These are phyloP conservation scores for Nigrograna mackinnonii DNA, from an alignment of 2,329 filamentous ascomycete species.

Conservation along the genomic window DNA sequence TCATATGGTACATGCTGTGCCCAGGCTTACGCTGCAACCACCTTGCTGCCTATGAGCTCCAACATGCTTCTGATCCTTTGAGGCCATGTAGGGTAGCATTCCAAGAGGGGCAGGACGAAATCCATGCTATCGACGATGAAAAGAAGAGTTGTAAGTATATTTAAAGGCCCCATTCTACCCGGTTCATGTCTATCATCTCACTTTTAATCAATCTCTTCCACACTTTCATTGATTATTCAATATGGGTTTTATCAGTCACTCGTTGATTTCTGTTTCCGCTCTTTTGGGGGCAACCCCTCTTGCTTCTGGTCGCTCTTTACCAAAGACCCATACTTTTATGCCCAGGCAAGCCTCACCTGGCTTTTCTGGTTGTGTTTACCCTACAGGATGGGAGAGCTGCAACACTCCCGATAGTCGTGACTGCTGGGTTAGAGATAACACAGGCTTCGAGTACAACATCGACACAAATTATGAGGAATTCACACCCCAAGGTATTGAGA, in stretches of 20 bases:
- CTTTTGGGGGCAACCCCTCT: slow-evolving; percentile 9
- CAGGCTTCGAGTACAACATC: slow-evolving; percentile 21
- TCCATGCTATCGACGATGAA: too few species aligned
- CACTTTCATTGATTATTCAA: slow-evolving; percentile 4
- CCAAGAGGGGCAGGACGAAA: too few species aligned
- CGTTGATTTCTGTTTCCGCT: slow-evolving; percentile 9
- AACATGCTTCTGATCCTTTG: too few species aligned
- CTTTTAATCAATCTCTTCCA: too few species aligned
- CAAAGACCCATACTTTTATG: slow-evolving; percentile 4
- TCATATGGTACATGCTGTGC: too few species aligned
- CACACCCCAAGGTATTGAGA: background rate
- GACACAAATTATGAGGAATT: slow-evolving; percentile 24
- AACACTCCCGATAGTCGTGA: slow-evolving; percentile 17
- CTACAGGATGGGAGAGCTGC: slow-evolving; percentile 21
- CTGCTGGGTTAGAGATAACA: slow-evolving; percentile 28
- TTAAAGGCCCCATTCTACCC: too few species aligned
- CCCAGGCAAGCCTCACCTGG: slow-evolving; percentile 15
- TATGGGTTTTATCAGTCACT: slow-evolving; percentile 15
- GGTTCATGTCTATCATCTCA: too few species aligned
- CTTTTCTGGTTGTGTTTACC: slow-evolving; percentile 21
- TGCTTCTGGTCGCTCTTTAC: slow-evolving; percentile 13
- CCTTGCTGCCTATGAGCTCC: too few species aligned
- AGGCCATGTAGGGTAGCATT: too few species aligned
- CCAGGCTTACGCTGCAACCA: too few species aligned
- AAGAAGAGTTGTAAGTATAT: too few species aligned